phyloP scores from a whole-genome alignment of 2,329 filamentous ascomycete genomes.

The Daldinia eschscholtzii region DNA sequence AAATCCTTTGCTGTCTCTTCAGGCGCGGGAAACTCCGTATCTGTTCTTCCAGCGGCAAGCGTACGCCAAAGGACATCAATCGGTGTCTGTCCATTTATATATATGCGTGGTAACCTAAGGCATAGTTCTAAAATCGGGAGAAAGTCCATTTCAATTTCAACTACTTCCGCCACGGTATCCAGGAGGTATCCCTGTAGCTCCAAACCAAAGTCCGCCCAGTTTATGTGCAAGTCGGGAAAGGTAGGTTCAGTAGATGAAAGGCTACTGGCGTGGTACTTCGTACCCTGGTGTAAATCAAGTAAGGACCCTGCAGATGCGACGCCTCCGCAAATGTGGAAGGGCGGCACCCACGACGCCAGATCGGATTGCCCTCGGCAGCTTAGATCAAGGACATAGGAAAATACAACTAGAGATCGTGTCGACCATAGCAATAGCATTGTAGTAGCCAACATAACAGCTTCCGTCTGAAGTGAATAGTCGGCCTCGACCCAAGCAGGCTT shows the following conservation, averaged over 20 bases:
- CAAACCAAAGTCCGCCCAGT: conserved; percentile 20
- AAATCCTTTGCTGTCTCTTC: conserved; percentile 27
- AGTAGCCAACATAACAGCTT: conserved; percentile 30
- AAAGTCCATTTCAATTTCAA: conserved; percentile 29
- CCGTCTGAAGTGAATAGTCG: conserved; percentile 31
- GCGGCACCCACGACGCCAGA: conserved; percentile 37
- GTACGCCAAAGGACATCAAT: conserved; percentile 36
- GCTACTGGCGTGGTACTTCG: conserved; percentile 34
- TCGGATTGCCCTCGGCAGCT: conserved; percentile 20
- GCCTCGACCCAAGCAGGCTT: conserved; percentile 32
- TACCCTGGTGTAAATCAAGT: conserved; percentile 30
- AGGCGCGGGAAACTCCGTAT: conserved; percentile 32
- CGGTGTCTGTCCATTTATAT: conserved; percentile 26
- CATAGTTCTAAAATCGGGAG: conserved; percentile 27
- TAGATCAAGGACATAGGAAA: conserved; percentile 30
- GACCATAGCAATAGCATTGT: conserved; percentile 33
- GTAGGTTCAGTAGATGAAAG: conserved; percentile 14
- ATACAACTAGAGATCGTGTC: conserved; percentile 31
- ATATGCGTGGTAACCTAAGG: conserved; percentile 11
- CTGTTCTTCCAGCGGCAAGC: conserved; percentile 30
- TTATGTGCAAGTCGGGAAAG: conserved; percentile 24
- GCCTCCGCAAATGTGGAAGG: conserved; percentile 31
- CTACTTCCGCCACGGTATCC: conserved; percentile 27
- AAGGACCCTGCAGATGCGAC: conserved; percentile 32
- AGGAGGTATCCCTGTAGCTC: conserved; percentile 20